A percentile compares a stretch with the other conserved stretches of the same genome.
phyloP scores from a whole-genome alignment of 306 rosid genomes.

The Psophocarpus tetragonolobus region DNA sequence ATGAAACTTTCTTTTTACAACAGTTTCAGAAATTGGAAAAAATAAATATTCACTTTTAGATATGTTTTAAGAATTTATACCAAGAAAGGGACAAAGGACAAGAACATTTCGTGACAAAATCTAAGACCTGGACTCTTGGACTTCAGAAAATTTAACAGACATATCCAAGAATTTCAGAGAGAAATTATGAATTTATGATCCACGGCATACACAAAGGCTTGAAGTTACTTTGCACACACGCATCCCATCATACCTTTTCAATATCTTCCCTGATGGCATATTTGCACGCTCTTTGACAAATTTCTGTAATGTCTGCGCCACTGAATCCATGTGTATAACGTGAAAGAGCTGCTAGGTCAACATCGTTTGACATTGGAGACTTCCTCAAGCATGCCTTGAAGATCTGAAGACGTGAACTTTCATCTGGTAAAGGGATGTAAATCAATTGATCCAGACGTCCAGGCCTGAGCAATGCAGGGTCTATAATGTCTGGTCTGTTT shows the following conservation, averaged over 20 bases:
- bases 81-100: background rate
- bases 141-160: background rate
- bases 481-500: slow-evolving; percentile 73
- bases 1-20: background rate
- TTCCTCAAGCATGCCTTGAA: slow-evolving; percentile 76
- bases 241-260: slow-evolving; percentile 52
- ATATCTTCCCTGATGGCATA: slow-evolving; percentile 71
- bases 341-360: slow-evolving; percentile 63
- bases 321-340: slow-evolving; percentile 63
- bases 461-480: slow-evolving; percentile 72
- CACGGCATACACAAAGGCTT: background rate
- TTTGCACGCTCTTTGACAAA: slow-evolving; percentile 77
- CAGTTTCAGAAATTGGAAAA: background rate
- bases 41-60: background rate
- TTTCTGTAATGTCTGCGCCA: slow-evolving; percentile 74
- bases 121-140: background rate
- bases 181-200: background rate
- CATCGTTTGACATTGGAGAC: slow-evolving; percentile 63
- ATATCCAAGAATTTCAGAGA: background rate
- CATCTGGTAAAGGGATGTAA: slow-evolving; percentile 70
- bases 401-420: slow-evolving; percentile 62
- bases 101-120: background rate
- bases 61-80: background rate
- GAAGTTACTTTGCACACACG: background rate
- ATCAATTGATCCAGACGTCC: slow-evolving; percentile 72